These are phyloP conservation scores for Diaporthe citriasiana DNA, from an alignment of 2,329 filamentous ascomycete species.

Conservation along the genomic window DNA sequence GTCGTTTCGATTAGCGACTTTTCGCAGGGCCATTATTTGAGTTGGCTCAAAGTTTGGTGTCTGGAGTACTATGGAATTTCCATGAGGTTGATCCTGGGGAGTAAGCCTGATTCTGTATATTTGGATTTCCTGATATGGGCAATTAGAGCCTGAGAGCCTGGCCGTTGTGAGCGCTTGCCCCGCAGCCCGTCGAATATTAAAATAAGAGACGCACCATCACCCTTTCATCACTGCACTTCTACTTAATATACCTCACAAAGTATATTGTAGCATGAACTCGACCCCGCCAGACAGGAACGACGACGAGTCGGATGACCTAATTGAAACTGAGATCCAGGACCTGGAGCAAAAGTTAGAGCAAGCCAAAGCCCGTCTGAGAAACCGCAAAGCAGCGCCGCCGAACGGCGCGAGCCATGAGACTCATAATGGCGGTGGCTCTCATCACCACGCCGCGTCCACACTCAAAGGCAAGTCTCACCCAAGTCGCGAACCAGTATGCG, in stretches of 20 bases:
- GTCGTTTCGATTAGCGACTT: conserved; percentile 39
- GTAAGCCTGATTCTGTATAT: conserved; percentile 1
- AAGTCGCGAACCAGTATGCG: not conserved
- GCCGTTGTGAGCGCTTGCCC: conserved; percentile 39
- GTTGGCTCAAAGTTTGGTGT: conserved; percentile 40
- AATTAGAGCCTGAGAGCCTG: conserved; percentile 35
- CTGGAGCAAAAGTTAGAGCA: conserved; percentile 62
- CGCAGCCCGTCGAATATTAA: conserved; percentile 38
- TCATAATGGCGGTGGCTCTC: conserved; percentile 42
- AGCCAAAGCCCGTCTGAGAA: conserved; percentile 60
- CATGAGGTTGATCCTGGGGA: conserved; percentile 5
- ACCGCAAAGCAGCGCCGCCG: conserved; percentile 51
- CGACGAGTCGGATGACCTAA: conserved; percentile 39
- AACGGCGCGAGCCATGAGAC: conserved; percentile 44
- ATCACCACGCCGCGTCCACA: conserved; percentile 41
- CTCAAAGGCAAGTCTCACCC: not conserved
- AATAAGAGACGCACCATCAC: conserved; percentile 37
- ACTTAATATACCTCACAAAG: conserved; percentile 4
- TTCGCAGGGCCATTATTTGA: conserved; percentile 35
- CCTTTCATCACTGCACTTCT: not conserved
- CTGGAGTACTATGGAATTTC: conserved; percentile 42
- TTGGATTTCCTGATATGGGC: conserved; percentile 35
- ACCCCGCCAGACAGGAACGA: not conserved
- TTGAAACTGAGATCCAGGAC: conserved; percentile 69
- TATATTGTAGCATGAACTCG: conserved; percentile 32